These are phyloP conservation scores for Quercus variabilis DNA, from an alignment of 306 rosid species.

Conservation along the genomic window DNA sequence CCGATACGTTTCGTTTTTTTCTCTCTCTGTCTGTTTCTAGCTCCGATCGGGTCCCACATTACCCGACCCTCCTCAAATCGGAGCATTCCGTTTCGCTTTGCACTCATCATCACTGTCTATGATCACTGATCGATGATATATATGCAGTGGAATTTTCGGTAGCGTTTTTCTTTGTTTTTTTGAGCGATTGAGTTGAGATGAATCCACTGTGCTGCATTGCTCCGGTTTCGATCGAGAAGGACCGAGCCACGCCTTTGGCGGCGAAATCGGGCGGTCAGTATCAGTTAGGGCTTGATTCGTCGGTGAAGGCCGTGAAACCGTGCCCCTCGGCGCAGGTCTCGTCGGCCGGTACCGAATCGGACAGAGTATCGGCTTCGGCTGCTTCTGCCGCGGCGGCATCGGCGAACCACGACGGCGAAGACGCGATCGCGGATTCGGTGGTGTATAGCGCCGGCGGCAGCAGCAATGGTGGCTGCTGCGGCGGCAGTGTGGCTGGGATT, in stretches of 20 bases:
- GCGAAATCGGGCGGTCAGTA: conserved; percentile 47
- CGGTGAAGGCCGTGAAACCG: conserved; percentile 52
- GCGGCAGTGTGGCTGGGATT: conserved; percentile 80
- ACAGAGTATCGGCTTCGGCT: conserved; percentile 29
- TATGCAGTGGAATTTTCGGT: background rate
- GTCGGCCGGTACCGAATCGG: conserved; percentile 49
- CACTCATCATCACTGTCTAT: background rate
- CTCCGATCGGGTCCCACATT: conserved; percentile 37
- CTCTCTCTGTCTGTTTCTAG: background rate
- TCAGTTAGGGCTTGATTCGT: conserved; percentile 55
- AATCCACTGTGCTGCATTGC: conserved; percentile 99
- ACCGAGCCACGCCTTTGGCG: conserved; percentile 31
- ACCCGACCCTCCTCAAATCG: background rate
- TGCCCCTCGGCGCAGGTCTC: conserved; percentile 62
- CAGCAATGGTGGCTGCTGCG: background rate
- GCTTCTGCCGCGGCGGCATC: background rate
- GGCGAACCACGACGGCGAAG: conserved; percentile 48
- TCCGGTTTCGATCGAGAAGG: conserved; percentile 97
- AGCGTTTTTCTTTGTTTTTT: background rate
- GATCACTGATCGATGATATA: conserved; percentile 13
- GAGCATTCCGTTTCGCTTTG: background rate
- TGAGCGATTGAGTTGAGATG: conserved; percentile 31
- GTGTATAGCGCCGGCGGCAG: conserved; percentile 33
- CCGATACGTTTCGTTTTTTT: conserved; percentile 11
- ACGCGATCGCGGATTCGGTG: conserved; percentile 48